Evolutionary conservation across 495 filamentous ascomycete species (phyloP).

Genomic region (Penicillium odoratum): DNA sequence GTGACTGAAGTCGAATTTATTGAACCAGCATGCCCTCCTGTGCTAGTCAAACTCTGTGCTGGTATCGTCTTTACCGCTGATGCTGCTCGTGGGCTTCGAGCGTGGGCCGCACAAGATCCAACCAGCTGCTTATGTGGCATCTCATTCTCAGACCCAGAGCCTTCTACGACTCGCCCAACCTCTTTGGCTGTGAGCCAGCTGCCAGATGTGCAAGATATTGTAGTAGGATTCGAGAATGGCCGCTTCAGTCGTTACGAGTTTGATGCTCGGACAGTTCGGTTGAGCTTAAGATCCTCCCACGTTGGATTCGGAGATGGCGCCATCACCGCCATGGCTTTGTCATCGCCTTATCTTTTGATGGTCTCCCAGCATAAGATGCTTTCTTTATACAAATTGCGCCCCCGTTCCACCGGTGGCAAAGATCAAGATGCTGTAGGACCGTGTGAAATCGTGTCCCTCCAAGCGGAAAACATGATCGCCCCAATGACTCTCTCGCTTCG

Average conservation of each 20-base stretch:
- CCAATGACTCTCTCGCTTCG: slow-evolving; percentile 80
- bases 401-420: neutral
- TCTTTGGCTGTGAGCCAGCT: slow-evolving; percentile 60
- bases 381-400: slow-evolving; percentile 67
- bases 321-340: slow-evolving; percentile 74
- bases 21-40: slow-evolving; percentile 51
- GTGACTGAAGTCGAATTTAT: slow-evolving; percentile 74
- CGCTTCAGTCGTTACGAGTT: slow-evolving; percentile 70
- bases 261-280: slow-evolving; percentile 35
- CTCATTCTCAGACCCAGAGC: slow-evolving; percentile 13
- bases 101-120: slow-evolving; percentile 68
- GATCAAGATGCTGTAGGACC: slow-evolving; percentile 35
- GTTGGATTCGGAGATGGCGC: slow-evolving; percentile 56
- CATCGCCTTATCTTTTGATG: slow-evolving; percentile 74
- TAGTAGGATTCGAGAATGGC: slow-evolving; percentile 77
- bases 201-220: slow-evolving; percentile 41
- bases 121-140: slow-evolving; percentile 36
- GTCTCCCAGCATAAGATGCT: slow-evolving; percentile 71
- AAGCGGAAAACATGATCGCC: slow-evolving; percentile 75
- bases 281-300: slow-evolving; percentile 56
- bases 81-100: slow-evolving; percentile 63
- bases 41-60: slow-evolving; percentile 70
- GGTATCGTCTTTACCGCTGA: slow-evolving; percentile 82
- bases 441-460: slow-evolving; percentile 72
- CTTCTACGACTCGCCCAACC: slow-evolving; percentile 50